phyloP scores from a whole-genome alignment of 1,284 basidiomycete species.

The Leccinum angustisporum region DNA sequence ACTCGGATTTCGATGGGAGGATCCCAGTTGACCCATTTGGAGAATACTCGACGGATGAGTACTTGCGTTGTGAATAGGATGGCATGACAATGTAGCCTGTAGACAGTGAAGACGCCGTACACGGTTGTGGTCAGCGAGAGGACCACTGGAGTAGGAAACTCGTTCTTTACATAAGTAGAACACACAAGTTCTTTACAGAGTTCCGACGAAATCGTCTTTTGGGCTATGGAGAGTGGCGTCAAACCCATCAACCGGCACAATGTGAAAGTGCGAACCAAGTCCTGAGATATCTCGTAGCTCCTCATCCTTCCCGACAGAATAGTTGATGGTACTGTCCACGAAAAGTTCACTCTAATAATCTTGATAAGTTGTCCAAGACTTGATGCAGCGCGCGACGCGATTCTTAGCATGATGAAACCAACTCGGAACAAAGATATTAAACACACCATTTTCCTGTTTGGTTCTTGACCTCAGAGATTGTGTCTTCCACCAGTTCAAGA shows the following conservation, averaged over 20 bases:
- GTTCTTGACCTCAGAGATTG: conserved; percentile 98
- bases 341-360: conserved; percentile 78
- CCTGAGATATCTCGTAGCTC: conserved; percentile 92
- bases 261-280: conserved; percentile 60
- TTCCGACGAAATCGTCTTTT: conserved; percentile 93
- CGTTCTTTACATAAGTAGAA: conserved; percentile 7
- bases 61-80: conserved; percentile 23
- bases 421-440: neutral
- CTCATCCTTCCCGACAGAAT: conserved; percentile 83
- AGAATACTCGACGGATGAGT: conserved; percentile 23
- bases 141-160: neutral
- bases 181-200: conserved; percentile 36
- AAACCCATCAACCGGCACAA: neutral
- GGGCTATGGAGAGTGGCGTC: conserved; percentile 48
- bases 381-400: conserved; percentile 9
- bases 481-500: conserved; percentile 47
- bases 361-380: conserved; percentile 87
- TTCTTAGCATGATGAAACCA: conserved; percentile 7
- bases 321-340: conserved; percentile 84
- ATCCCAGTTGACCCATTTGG: conserved; percentile 33
- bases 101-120: neutral
- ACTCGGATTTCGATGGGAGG: conserved; percentile 21
- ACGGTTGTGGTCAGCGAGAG: neutral
- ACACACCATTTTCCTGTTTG: conserved; percentile 90
- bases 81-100: conserved; percentile 6